phyloP scores from a whole-genome alignment of 129 eudicot genomes.

The Scalesia atractyloides region DNA sequence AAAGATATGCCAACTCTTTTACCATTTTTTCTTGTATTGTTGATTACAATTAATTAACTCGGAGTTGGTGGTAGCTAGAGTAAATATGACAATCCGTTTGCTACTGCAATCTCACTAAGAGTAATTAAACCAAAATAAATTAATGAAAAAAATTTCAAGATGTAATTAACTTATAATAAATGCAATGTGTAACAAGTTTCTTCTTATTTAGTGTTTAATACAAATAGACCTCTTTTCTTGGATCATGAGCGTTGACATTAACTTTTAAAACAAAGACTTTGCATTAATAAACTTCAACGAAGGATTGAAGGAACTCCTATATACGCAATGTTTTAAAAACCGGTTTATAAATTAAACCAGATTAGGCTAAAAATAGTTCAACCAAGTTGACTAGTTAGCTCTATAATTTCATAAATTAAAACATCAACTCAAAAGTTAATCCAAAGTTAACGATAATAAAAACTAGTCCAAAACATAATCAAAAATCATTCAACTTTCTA shows the following conservation, averaged over 20 bases:
- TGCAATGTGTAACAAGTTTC: background rate
- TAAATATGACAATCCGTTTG: background rate
- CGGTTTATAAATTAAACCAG: too few species aligned
- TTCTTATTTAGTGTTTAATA: background rate
- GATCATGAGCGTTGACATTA: constrained; percentile 17
- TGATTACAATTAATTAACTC: too few species aligned
- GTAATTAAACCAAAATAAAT: background rate
- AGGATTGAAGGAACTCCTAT: constrained; percentile 2
- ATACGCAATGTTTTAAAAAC: too few species aligned
- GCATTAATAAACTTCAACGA: constrained; percentile 2
- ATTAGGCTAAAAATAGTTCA: too few species aligned
- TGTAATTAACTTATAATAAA: background rate
- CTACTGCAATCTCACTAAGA: background rate
- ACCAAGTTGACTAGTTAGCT: too few species aligned
- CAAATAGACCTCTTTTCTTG: background rate
- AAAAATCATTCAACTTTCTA: too few species aligned
- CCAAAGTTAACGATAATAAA: too few species aligned
- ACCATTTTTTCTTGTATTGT: too few species aligned
- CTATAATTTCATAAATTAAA: too few species aligned
- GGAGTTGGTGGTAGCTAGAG: too few species aligned
- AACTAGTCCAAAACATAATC: too few species aligned
- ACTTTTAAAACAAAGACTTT: constrained; percentile 3
- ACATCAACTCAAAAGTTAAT: too few species aligned
- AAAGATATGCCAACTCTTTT: background rate
- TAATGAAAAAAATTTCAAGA: background rate